Evolutionary conservation across 495 filamentous ascomycete genomes (phyloP), one percentile per base, ranked within the genome.

Genomic region (Lentithecium fluviatile): DNA sequence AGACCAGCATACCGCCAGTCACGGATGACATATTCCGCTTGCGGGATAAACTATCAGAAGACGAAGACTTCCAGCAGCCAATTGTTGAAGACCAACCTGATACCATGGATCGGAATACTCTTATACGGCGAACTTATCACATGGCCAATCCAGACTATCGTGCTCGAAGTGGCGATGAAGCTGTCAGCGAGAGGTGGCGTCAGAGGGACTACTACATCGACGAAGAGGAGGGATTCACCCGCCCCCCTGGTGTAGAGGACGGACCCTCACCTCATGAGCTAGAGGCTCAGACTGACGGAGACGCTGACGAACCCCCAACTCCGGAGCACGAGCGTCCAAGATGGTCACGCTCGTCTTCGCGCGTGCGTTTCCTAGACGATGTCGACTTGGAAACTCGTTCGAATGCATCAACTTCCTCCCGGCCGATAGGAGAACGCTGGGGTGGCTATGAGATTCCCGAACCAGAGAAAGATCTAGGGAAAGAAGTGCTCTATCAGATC

Each of bases 401-500:
- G 21, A 90, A 89, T 67, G 84, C 82, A 6, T 93, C 89, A 21
- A 90, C 87, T 0, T 91, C 89, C 6, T 92, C 88, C 13, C 79
- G 88, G 36, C 84, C 88, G 21, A 71, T 83, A 43, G 78, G 79
- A 7, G 88, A 94, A 70, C 79, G 90, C 37, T 92, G 88, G 89
- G 90, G 85, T 36, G 89, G 85, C 8, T 88, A 89, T 67, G 89
- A 91, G 61, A 86, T 90, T 12, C 88, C 89, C 8, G 88, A 90
- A 49, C 84, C 85, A 15, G 92, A 95, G 66, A 80, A 77, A 63
- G 91, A 96, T 68, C 83, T 88, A 7, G 90, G 90, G 29, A 90
- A 88, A 62, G 94, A 97, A 67, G 83, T 96, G 15, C 76, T 97
- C 6, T 96, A 94, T 67, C 89, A 96, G 69, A 85, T 93, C 17